Base-by-base conservation (phyloP, 306 rosid genomes). In the Citrullus colocynthis region DNA sequence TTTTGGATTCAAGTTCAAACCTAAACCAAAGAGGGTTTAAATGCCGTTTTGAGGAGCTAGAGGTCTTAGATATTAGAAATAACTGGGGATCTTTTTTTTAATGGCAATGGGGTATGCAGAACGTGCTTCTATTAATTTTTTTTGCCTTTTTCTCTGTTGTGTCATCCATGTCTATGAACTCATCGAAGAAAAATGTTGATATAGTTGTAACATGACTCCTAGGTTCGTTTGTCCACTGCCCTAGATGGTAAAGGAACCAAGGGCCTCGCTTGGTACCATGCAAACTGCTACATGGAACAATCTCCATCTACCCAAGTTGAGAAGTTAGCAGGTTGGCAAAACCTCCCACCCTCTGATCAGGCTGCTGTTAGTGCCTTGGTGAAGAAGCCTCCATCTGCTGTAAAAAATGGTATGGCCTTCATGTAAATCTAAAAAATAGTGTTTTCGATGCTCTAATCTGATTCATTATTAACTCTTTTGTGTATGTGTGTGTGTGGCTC, bases 181-280 rank as follows among this genome's bases (percentile, higher is more conserved):
- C 7, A 6, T 11, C 51, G 12, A 21, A 34, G 49, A 7, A 48
- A 72, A 72, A 8, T 48, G 10, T 48, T 72, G 77, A 73, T 49
- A 51, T 49, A 16, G 39, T 45, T 71, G 20, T 48, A 71, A 45
- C 6, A 30, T 87, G 54, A 90, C 65, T 74, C 84, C 84, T 66
- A 94, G 99, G 89, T 89, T 80, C 99, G 99, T 44, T 79, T 95
- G 85, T 95, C 97, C 30, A 64, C 86, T 49, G 91, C 90, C 80
- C 93, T 91, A 67, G 89, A 89, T 36, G 97, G 91, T 82, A 85
- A 88, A 81, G 97, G 97, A 82, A 77, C 99, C 74, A 95, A 77
- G 84, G 79, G 96, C 44, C 82, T 92, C 88, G 82, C 87, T 76
- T 95, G 99, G 99, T 88, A 92, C 86, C 99, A 95, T 85, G 97